Percentiles rank a stretch among this genome's conserved stretches.
Conservation (phyloP, 495 filamentous ascomycete genomes). For the Parathielavia appendiculata region DNA sequence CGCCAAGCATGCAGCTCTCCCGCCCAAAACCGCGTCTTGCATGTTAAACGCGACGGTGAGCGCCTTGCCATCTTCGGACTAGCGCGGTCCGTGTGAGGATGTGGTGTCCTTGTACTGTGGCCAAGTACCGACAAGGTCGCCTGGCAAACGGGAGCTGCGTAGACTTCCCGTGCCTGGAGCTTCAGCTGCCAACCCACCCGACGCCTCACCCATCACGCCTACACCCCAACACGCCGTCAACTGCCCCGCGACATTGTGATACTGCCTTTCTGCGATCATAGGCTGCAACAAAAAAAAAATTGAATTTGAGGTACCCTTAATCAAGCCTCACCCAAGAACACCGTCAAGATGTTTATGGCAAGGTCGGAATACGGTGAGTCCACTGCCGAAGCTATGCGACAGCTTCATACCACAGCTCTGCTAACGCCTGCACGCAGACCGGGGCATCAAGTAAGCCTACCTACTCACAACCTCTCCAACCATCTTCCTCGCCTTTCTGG, state of each 20-base stretch:
- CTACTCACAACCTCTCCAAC: neutral
- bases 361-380: conserved; percentile 94
- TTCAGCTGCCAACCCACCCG: conserved; percentile 30
- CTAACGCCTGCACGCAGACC: conserved; percentile 57
- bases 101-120: conserved; percentile 4
- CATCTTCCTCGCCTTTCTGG: neutral
- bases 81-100: neutral
- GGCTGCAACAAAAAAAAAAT: conserved; percentile 9
- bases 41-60: conserved; percentile 3
- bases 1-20: conserved; percentile 17
- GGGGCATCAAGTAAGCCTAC: conserved; percentile 87
- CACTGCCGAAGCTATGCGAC: neutral
- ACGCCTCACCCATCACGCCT: conserved; percentile 17
- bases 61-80: conserved; percentile 5
- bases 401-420: conserved; percentile 11
- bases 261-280: conserved; percentile 6
- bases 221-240: conserved; percentile 3
- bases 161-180: conserved; percentile 34
- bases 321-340: conserved; percentile 23
- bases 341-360: conserved; percentile 93
- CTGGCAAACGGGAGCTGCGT: conserved; percentile 28
- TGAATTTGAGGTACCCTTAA: conserved; percentile 19
- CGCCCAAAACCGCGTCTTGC: conserved; percentile 17
- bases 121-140: conserved; percentile 20
- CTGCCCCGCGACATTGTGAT: conserved; percentile 18